Evolutionary conservation across 495 filamentous ascomycete genomes (phyloP).

Genomic region (Cercophora samala): DNA sequence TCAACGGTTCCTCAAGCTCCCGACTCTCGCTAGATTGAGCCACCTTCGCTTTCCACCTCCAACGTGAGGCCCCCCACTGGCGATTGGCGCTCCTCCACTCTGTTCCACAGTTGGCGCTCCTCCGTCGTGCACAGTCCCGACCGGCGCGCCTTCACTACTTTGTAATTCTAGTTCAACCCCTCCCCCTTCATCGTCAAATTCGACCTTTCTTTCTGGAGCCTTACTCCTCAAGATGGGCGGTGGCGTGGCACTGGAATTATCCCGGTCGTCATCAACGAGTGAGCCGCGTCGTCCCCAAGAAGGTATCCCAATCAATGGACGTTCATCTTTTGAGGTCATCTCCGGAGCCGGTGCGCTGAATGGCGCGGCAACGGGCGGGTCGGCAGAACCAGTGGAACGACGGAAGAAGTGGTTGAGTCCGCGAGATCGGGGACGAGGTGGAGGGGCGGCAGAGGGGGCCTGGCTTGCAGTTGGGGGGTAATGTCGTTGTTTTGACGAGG

Average conservation of each 20-base stretch:
- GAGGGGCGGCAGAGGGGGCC: neutral
- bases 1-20: constrained; percentile 34
- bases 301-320: constrained; percentile 27
- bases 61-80: neutral
- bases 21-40: constrained; percentile 37
- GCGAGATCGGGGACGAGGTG: constrained; percentile 30
- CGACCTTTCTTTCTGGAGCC: constrained; percentile 19
- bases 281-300: constrained; percentile 30
- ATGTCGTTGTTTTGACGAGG: constrained; percentile 38
- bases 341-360: constrained; percentile 36
- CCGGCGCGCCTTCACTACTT: constrained; percentile 10
- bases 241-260: constrained; percentile 41
- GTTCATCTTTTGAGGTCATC: constrained; percentile 29
- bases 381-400: constrained; percentile 33
- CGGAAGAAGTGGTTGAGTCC: constrained; percentile 44
- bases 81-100: constrained; percentile 11
- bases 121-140: neutral
- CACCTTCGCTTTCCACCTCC: constrained; percentile 36
- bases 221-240: constrained; percentile 46
- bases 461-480: constrained; percentile 46
- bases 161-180: constrained; percentile 18
- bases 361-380: constrained; percentile 21
- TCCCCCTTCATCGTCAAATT: constrained; percentile 27
- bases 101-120: neutral
- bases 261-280: constrained; percentile 31